Evolutionary conservation across 192 early-diverging fungal species (phyloP).

Genomic region (Coemansia sp.): DNA sequence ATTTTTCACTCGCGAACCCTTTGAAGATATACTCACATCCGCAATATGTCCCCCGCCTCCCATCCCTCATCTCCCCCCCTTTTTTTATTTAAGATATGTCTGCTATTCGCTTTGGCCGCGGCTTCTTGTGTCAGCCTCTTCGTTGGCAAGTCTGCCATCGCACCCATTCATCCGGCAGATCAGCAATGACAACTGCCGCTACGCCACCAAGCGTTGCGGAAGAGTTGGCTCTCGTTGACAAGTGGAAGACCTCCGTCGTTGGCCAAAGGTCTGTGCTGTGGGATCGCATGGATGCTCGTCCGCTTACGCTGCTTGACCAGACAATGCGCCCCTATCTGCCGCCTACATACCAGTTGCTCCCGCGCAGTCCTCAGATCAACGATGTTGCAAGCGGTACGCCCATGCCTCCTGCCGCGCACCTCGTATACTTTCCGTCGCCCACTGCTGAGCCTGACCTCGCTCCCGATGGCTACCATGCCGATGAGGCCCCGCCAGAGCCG

Average conservation of each 20-base stretch:
- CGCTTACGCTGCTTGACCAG: slow-evolving; percentile 47
- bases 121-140: too few relatives aligned
- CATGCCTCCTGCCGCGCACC: slow-evolving; percentile 75
- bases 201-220: slow-evolving; percentile 1
- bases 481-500: slow-evolving; percentile 75
- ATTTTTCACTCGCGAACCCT: too few relatives aligned
- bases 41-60: too few relatives aligned
- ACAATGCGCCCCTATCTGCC: slow-evolving; percentile 50
- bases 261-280: slow-evolving; percentile 18
- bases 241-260: slow-evolving; percentile 23
- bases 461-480: slow-evolving; percentile 81
- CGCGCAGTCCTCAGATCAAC: slow-evolving; percentile 25
- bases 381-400: slow-evolving; percentile 41
- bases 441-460: slow-evolving; percentile 67
- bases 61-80: too few relatives aligned
- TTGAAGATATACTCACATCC: too few relatives aligned
- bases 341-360: slow-evolving; percentile 12
- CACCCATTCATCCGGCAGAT: slow-evolving; percentile 60
- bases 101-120: too few relatives aligned
- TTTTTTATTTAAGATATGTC: too few relatives aligned
- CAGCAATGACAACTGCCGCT: slow-evolving; percentile 60
- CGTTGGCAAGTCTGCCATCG: too few relatives aligned
- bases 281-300: slow-evolving; percentile 52
- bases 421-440: slow-evolving; percentile 80
- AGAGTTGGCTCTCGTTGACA: slow-evolving; percentile 16